Conservation (phyloP, 2,329 filamentous ascomycete genomes). For the Pseudogymnoascus sp. region DNA sequence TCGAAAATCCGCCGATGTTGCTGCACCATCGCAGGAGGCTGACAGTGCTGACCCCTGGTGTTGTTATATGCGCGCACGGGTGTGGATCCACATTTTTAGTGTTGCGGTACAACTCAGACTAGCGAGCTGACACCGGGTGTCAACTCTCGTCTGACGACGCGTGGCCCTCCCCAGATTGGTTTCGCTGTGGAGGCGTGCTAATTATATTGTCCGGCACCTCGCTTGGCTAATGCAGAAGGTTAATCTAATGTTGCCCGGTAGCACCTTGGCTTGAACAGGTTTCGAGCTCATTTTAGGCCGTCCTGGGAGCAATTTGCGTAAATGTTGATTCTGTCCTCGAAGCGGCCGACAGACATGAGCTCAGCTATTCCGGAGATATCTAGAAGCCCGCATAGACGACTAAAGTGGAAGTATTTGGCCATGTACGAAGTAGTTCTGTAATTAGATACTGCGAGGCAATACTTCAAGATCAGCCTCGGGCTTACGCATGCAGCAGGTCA, state of each 20-base stretch:
- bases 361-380: not conserved
- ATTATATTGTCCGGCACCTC: no score
- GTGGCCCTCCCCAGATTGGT: not conserved
- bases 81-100: no score
- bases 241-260: no score
- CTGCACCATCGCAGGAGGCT: not conserved
- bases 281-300: no score
- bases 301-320: no score
- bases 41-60: not conserved
- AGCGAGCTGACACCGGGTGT: no score
- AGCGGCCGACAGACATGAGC: no score
- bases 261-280: no score
- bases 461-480: not conserved
- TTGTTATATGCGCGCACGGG: not conserved
- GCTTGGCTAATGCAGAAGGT: no score
- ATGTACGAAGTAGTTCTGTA: not conserved
- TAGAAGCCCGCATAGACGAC: not conserved
- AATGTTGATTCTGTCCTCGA: no score
- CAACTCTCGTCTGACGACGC: not conserved
- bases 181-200: not conserved
- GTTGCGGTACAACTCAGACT: no score
- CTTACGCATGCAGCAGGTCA: not conserved
- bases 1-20: slow-evolving; percentile 8
- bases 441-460: not conserved
- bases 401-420: not conserved